These are phyloP conservation scores for Schoenoplectus triqueter DNA, from an alignment of 202 grass and related monocot species.

Conservation along the genomic window DNA sequence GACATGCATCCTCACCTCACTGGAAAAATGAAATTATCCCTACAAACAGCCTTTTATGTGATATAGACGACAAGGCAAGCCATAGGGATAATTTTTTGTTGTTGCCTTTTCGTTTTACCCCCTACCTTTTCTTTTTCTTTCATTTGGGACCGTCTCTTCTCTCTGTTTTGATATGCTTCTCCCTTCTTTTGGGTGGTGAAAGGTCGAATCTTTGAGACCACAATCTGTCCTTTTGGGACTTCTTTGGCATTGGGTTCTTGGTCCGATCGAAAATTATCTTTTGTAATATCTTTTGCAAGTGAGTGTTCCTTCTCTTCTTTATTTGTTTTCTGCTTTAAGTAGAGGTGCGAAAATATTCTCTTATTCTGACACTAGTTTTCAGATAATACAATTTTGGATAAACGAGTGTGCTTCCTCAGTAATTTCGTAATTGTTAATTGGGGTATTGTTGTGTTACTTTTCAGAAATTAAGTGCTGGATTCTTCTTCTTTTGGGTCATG, in stretches of 20 bases:
- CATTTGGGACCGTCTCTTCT: constrained; percentile 24
- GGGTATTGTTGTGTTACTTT: constrained; percentile 16
- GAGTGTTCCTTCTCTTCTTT: background rate
- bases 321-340: background rate
- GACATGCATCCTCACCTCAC: too few species aligned
- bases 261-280: constrained; percentile 17
- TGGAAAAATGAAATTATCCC: constrained; percentile 22
- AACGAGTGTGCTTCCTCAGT: background rate
- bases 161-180: constrained; percentile 13
- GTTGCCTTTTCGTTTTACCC: constrained; percentile 24
- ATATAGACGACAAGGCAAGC: constrained; percentile 36
- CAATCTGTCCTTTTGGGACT: constrained; percentile 9
- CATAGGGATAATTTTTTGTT: constrained; percentile 25
- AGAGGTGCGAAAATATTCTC: constrained; percentile 18
- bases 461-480: constrained; percentile 14
- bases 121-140: constrained; percentile 25
- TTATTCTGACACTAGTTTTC: background rate
- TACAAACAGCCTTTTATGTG: constrained; percentile 9
- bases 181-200: constrained; percentile 23
- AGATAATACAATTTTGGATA: constrained; percentile 6
- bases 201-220: constrained; percentile 23
- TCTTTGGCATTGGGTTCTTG: constrained; percentile 31
- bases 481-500: constrained; percentile 21
- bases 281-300: background rate
- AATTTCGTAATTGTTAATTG: constrained; percentile 20